A percentile compares a stretch with the other conserved stretches of the same genome.
phyloP scores from a whole-genome alignment of 2,329 filamentous ascomycete species.

The Talaromyces sp. region DNA sequence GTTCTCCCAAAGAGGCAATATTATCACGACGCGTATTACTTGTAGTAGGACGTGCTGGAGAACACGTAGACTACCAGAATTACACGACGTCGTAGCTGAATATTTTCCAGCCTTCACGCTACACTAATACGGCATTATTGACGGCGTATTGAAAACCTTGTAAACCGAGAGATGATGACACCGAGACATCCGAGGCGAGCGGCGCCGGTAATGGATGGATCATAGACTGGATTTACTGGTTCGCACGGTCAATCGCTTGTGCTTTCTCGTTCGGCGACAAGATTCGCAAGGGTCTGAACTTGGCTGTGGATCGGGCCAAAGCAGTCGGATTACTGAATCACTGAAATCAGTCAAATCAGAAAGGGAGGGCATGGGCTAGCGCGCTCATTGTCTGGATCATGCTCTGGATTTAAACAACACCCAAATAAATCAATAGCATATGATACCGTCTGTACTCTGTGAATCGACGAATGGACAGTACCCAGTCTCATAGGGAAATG shows the following conservation, averaged over 20 bases:
- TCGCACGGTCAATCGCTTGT: constrained; percentile 1
- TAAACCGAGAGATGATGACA: neutral
- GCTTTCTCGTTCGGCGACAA: neutral
- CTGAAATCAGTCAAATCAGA: neutral
- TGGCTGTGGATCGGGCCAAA: neutral
- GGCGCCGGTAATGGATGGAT: neutral
- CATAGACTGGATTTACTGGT: neutral
- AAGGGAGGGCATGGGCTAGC: neutral
- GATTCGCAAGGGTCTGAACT: neutral
- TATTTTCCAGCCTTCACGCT: neutral
- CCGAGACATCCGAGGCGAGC: constrained; percentile 5
- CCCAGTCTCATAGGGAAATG: no score
- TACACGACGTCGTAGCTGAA: neutral
- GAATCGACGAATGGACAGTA: no score
- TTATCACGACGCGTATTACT: neutral
- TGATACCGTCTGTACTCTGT: no score
- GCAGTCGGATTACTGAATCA: neutral
- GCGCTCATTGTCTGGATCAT: neutral
- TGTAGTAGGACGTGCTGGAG: neutral
- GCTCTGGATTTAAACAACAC: neutral
- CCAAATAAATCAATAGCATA: neutral
- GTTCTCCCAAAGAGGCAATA: neutral
- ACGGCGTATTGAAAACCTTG: no score
- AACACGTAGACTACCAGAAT: neutral
- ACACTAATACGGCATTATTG: neutral